These are phyloP conservation scores for Alternaria atra DNA, from an alignment of 2,329 filamentous ascomycete genomes.

Conservation along the genomic window DNA sequence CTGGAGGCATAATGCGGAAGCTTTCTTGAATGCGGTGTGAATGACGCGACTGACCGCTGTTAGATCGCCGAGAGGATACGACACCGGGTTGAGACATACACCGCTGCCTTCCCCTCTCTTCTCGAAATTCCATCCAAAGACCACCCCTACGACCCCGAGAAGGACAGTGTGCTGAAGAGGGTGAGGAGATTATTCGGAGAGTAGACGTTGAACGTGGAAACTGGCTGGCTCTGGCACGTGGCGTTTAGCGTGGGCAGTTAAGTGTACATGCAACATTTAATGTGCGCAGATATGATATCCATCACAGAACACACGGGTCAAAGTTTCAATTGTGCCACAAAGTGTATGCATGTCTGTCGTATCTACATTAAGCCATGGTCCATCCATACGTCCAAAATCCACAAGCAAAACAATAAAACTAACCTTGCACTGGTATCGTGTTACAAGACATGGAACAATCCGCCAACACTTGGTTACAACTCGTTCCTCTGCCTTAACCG, in stretches of 20 bases:
- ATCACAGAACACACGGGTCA: not conserved
- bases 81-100: constrained; percentile 88
- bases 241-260: not conserved
- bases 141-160: constrained; percentile 98
- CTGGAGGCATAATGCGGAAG: not conserved
- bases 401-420: constrained; percentile 13
- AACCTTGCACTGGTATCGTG: constrained; percentile 31
- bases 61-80: constrained; percentile 95
- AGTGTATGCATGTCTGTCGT: constrained; percentile 22
- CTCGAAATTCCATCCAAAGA: constrained; percentile 99
- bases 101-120: constrained; percentile 92
- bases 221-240: not conserved
- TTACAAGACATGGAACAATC: constrained; percentile 7
- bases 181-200: constrained; percentile 79
- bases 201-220: constrained; percentile 54
- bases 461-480: constrained; percentile 31
- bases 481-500: constrained; percentile 40
- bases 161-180: constrained; percentile 94
- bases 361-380: constrained; percentile 32
- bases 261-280: not conserved
- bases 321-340: not conserved
- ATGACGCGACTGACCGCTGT: constrained; percentile 15
- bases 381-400: not conserved
- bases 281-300: not conserved
- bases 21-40: not conserved